Evolutionary conservation across 352 stramenopile species (phyloP).

Genomic region (Phytophthora kernoviae): DNA sequence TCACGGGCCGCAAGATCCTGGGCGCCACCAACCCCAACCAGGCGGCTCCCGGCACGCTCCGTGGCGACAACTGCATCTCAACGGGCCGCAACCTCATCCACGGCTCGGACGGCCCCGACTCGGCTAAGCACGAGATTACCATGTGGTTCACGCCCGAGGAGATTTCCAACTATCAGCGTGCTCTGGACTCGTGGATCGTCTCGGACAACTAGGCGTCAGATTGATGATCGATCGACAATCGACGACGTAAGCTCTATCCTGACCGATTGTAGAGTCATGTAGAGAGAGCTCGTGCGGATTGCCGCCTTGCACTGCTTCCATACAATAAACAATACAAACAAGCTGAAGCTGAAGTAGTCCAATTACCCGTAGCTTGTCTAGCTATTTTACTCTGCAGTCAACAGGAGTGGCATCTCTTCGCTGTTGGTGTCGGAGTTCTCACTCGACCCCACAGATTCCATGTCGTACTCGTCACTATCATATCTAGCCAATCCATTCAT

Average conservation of each 20-base stretch:
- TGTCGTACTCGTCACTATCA: slow-evolving; percentile 26
- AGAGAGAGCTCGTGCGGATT: slow-evolving; percentile 1
- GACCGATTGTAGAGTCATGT: not conserved
- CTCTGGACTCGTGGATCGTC: slow-evolving; percentile 89
- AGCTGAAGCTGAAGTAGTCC: slow-evolving; percentile 16
- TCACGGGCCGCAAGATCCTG: slow-evolving; percentile 95
- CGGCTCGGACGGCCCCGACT: slow-evolving; percentile 92
- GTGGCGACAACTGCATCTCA: slow-evolving; percentile 94
- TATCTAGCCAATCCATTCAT: slow-evolving; percentile 22
- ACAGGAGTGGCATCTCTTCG: slow-evolving; percentile 30
- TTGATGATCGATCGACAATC: slow-evolving; percentile 3
- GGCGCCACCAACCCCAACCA: slow-evolving; percentile 95
- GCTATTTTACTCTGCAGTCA: slow-evolving; percentile 9
- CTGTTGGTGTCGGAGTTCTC: slow-evolving; percentile 21
- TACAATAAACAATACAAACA: slow-evolving; percentile 36
- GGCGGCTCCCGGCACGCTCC: slow-evolving; percentile 93
- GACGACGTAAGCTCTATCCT: not conserved
- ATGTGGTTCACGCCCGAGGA: slow-evolving; percentile 95
- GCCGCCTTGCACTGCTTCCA: slow-evolving; percentile 16
- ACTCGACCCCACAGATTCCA: slow-evolving; percentile 27
- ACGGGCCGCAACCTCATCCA: slow-evolving; percentile 94
- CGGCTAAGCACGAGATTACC: slow-evolving; percentile 91
- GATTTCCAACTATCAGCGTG: slow-evolving; percentile 91
- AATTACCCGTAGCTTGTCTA: not conserved
- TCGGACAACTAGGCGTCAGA: slow-evolving; percentile 77